Percentiles rank a stretch among this genome's conserved stretches.
These are phyloP conservation scores for Coemansia sp. DNA, from an alignment of 192 early-diverging fungal genomes.

Conservation along the genomic window DNA sequence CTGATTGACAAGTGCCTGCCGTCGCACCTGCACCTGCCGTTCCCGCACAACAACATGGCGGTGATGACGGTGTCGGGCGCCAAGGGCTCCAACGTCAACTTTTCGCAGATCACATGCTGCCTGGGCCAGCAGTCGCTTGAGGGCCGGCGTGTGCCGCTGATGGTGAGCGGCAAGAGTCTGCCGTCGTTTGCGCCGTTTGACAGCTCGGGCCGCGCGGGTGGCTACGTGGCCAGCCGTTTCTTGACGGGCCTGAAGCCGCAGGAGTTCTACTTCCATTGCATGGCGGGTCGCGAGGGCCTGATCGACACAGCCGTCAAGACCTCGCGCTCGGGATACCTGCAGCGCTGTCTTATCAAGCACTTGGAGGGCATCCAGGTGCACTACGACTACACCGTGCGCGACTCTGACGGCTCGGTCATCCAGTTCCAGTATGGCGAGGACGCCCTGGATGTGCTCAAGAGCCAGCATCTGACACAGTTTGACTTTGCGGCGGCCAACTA, in stretches of 20 bases:
- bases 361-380: slow-evolving; percentile 92
- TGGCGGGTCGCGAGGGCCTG: slow-evolving; percentile 99
- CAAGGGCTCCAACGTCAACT: slow-evolving; percentile 94
- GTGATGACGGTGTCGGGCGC: slow-evolving; percentile 98
- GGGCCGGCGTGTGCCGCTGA: slow-evolving; percentile 95
- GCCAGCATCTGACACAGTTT: slow-evolving; percentile 86
- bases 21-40: slow-evolving; percentile 52
- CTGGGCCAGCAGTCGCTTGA: slow-evolving; percentile 98
- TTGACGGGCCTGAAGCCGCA: slow-evolving; percentile 98
- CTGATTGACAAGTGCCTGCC: slow-evolving; percentile 37
- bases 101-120: slow-evolving; percentile 95
- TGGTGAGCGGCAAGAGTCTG: slow-evolving; percentile 95
- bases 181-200: slow-evolving; percentile 94
- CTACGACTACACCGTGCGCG: slow-evolving; percentile 98
- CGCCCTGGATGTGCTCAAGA: slow-evolving; percentile 91
- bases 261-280: slow-evolving; percentile 89
- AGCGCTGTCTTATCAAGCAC: slow-evolving; percentile 99
- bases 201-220: slow-evolving; percentile 86
- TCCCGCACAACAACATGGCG: slow-evolving; percentile 99
- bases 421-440: slow-evolving; percentile 99
- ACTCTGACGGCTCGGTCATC: slow-evolving; percentile 88
- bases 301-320: slow-evolving; percentile 99
- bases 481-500: slow-evolving; percentile 94
- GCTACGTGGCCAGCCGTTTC: slow-evolving; percentile 96
- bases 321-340: slow-evolving; percentile 96